These are phyloP conservation scores for Saccharomycopsis sp. DNA, from an alignment of 805 yeast genomes.

Conservation along the genomic window DNA sequence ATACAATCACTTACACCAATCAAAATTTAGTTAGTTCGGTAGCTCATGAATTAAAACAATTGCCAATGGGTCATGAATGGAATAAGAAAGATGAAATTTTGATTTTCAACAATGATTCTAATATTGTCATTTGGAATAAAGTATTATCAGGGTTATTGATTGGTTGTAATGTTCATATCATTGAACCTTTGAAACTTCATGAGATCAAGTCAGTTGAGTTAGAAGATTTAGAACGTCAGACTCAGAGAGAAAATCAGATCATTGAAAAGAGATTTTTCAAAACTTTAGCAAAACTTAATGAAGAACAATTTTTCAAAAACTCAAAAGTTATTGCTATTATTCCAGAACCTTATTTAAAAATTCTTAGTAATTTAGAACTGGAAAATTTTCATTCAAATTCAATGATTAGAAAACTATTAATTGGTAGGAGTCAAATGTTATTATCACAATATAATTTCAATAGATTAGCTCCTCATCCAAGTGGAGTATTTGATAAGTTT, in stretches of 20 bases:
- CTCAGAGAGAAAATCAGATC: conserved; percentile 1
- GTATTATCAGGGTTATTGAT: conserved; percentile 10
- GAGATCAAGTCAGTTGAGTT: conserved; percentile 9
- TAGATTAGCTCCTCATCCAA: background rate
- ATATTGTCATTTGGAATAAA: conserved; percentile 7
- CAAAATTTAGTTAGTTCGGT: conserved; percentile 13
- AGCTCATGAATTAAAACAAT: conserved; percentile 13
- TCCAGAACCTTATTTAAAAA: conserved; percentile 10
- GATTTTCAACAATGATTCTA: conserved; percentile 10
- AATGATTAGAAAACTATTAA: conserved; percentile 3
- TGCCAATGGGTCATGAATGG: conserved; percentile 15
- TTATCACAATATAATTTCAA: conserved; percentile 11
- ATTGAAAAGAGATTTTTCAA: conserved; percentile 3
- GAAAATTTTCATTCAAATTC: background rate
- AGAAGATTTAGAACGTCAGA: conserved; percentile 1
- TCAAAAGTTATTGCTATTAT: conserved; percentile 7
- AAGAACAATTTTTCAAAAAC: background rate
- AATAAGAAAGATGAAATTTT: conserved; percentile 1
- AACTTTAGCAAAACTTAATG: background rate
- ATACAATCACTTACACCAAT: conserved; percentile 13
- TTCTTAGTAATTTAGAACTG: background rate
- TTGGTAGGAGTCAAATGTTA: conserved; percentile 13
- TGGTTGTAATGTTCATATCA: conserved; percentile 4
- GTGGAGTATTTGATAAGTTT: conserved; percentile 1
- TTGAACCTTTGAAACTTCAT: conserved; percentile 11